Evolutionary conservation across 169 alveolate genomes (phyloP).

Genomic region (Cyclospora cayetanensis): DNA sequence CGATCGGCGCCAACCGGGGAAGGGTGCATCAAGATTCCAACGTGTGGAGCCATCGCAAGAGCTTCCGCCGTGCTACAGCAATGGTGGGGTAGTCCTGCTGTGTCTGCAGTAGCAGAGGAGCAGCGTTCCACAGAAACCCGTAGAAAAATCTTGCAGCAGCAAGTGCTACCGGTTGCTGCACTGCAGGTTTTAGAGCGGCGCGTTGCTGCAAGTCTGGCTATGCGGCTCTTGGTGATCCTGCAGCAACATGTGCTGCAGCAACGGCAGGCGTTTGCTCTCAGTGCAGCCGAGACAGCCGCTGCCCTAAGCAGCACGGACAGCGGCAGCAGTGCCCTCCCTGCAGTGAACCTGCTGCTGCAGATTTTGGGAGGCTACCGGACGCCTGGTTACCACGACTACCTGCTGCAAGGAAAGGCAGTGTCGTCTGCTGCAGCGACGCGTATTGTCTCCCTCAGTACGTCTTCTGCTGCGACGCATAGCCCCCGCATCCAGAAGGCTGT

Average conservation of each 20-base stretch:
- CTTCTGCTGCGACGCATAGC: background rate
- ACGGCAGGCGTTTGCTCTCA: constrained; percentile 55
- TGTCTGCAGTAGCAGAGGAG: constrained; percentile 59
- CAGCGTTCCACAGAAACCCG: background rate
- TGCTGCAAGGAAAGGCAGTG: constrained; percentile 39
- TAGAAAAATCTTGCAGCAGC: constrained; percentile 8
- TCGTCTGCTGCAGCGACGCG: constrained; percentile 40
- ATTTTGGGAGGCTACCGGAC: background rate
- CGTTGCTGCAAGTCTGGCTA: constrained; percentile 19
- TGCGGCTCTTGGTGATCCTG: constrained; percentile 64
- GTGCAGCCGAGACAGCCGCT: constrained; percentile 49
- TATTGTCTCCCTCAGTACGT: constrained; percentile 20
- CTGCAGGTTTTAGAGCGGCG: constrained; percentile 54
- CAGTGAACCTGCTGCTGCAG: constrained; percentile 11
- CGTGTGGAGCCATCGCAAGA: constrained; percentile 19
- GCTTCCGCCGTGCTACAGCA: constrained; percentile 25
- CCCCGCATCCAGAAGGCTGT: background rate
- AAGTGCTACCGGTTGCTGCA: constrained; percentile 57
- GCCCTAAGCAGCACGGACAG: background rate
- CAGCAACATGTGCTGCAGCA: constrained; percentile 63
- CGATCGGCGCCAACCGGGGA: background rate
- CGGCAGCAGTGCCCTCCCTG: constrained; percentile 47
- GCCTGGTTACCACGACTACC: constrained; percentile 52
- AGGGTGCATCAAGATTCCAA: constrained; percentile 32
- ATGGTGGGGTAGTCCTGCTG: constrained; percentile 43